Conservation (phyloP, 805 yeast genomes). For the Ogataea pini region DNA sequence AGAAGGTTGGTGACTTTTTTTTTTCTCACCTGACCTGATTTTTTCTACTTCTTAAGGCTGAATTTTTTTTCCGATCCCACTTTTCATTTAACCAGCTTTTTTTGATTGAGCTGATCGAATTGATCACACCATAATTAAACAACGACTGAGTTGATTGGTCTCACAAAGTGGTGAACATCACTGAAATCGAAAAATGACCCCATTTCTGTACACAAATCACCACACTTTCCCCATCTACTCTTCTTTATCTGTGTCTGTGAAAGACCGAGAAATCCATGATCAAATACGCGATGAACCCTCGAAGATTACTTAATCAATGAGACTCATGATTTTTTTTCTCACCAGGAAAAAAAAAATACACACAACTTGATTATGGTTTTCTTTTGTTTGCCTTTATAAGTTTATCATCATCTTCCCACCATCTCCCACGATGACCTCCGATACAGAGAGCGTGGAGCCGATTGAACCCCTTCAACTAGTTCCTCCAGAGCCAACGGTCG, state of each 20-base stretch:
- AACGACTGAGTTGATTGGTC: neutral
- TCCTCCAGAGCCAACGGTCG: conserved; percentile 33
- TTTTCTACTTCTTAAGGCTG: neutral
- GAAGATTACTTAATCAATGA: too few species aligned
- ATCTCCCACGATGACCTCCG: conserved; percentile 29
- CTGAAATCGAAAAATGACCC: too few species aligned
- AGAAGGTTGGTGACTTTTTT: neutral
- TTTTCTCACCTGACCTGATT: neutral
- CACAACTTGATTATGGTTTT: too few species aligned
- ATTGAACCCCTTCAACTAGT: conserved; percentile 31
- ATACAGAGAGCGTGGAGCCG: conserved; percentile 32
- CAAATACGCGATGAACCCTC: neutral
- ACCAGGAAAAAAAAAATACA: conserved; percentile 1
- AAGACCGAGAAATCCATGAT: neutral
- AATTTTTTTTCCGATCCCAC: too few species aligned
- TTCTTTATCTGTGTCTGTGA: too few species aligned
- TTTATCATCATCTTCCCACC: neutral
- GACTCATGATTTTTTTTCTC: neutral
- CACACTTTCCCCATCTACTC: too few species aligned
- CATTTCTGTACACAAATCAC: too few species aligned
- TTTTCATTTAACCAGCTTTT: too few species aligned
- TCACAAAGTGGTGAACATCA: too few species aligned
- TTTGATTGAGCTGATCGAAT: neutral
- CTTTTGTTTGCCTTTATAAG: neutral
- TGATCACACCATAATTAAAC: neutral